phyloP scores from a whole-genome alignment of 306 rosid species.

The Ziziphus jujuba region DNA sequence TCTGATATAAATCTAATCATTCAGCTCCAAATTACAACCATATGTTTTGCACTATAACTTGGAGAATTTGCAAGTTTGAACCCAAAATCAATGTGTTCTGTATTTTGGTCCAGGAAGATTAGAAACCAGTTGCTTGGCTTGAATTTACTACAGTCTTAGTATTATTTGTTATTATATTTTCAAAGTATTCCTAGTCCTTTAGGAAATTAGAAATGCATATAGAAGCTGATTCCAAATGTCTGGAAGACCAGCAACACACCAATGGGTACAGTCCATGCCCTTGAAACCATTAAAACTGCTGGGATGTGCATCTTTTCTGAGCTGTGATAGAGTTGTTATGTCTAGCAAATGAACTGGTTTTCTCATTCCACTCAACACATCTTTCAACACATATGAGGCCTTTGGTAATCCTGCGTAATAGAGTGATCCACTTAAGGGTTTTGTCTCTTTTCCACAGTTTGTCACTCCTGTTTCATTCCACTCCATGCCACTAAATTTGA shows the following conservation, averaged over 20 bases:
- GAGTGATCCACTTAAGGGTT: constrained; percentile 54
- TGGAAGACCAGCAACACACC: constrained; percentile 72
- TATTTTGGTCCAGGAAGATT: too few relatives aligned
- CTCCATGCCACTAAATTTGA: constrained; percentile 37
- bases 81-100: too few relatives aligned
- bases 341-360: constrained; percentile 51
- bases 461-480: constrained; percentile 50
- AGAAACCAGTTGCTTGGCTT: too few relatives aligned
- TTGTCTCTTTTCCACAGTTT: constrained; percentile 56
- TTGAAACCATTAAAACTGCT: constrained; percentile 44
- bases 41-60: too few relatives aligned
- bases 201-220: constrained; percentile 17
- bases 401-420: constrained; percentile 44
- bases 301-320: constrained; percentile 80
- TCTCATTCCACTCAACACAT: constrained; percentile 32
- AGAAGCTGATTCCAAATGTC: constrained; percentile 74
- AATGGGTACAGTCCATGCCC: constrained; percentile 75
- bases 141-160: background rate
- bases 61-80: too few relatives aligned
- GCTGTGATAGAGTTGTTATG: constrained; percentile 64
- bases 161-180: background rate
- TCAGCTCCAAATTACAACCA: too few relatives aligned
- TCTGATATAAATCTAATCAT: too few relatives aligned
- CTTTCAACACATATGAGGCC: constrained; percentile 37
- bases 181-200: background rate